Base-by-base conservation (phyloP, 495 filamentous ascomycete genomes). In the Penicillium alfredii region DNA sequence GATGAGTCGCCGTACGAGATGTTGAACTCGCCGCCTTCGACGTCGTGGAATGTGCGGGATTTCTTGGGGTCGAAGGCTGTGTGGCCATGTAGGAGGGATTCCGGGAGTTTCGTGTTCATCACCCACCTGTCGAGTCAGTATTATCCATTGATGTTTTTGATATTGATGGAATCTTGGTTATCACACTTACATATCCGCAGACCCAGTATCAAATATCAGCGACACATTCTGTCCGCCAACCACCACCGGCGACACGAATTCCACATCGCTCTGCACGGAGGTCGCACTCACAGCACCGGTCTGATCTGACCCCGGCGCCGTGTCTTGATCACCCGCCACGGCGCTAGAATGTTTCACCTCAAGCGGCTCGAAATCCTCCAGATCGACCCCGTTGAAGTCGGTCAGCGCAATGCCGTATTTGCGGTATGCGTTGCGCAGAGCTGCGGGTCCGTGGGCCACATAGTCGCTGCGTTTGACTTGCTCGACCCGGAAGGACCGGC, bases 191-290 rank as follows among this genome's bases (percentile, higher is more conserved):
- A 94, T 64, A 56, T 92, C 86, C 10, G 86, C 75, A 4, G 82
- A 88, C 35, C 87, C 87, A 11, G 84, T 85, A 57, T 94, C 87
- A 55, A 94, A 86, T 49, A 88, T 77, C 53, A 94, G 66, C 43
- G 79, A 77, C 38, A 92, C 42, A 4, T 66, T 75, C 55, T 90
- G 84, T 2, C 78, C 81, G 27, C 86, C 87, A 49, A 94, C 77
- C 4, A 51, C 68, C 20, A 88, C 80, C 0, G 80, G 78, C 10
- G 78, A 74, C 9, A 90, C 66, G 47, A 86, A 94, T 35, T 86
- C 78, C 13, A 73, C 66, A 36, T 82, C 81, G 30, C 75, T 70
- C 28, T 66, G 45, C 27, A 78, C 77, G 3, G 81, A 81, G 8
- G 66, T 73, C 6, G 80, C 77, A 15, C 67, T 54, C 13, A 86